phyloP scores from a whole-genome alignment of 108 stramenopile species.

The Nannochloropsis gaditana region DNA sequence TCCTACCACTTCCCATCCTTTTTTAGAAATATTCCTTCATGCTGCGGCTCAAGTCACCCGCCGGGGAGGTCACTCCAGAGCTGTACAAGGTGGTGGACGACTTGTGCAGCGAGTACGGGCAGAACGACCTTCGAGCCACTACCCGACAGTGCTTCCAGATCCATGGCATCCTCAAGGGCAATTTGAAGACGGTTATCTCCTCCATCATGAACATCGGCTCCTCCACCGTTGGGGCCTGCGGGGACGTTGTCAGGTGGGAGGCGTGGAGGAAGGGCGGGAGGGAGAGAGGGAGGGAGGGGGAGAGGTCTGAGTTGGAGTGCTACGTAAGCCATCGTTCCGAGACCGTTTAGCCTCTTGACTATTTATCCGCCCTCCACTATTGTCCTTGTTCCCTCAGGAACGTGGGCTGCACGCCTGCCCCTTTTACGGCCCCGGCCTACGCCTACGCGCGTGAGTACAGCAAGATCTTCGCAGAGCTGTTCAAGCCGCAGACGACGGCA shows the following conservation, averaged over 20 bases:
- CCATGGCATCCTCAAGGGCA: constrained; percentile 90
- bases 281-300: not conserved
- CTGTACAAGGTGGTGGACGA: constrained; percentile 85
- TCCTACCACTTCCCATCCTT: not conserved
- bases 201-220: constrained; percentile 93
- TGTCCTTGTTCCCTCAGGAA: constrained; percentile 58
- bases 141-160: constrained; percentile 97
- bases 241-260: constrained; percentile 64
- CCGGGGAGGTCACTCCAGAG: constrained; percentile 84
- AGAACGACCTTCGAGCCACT: constrained; percentile 87
- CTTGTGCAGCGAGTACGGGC: constrained; percentile 73
- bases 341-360: no score
- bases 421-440: constrained; percentile 69
- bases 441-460: constrained; percentile 65
- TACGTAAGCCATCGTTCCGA: no score
- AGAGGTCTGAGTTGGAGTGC: not conserved
- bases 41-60: constrained; percentile 95
- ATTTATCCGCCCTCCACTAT: not conserved
- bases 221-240: constrained; percentile 92
- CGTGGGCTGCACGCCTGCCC: constrained; percentile 89
- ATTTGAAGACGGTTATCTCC: constrained; percentile 86
- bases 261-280: not conserved
- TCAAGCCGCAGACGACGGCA: constrained; percentile 85
- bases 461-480: constrained; percentile 80
- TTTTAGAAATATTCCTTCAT: constrained; percentile 92